Percentiles rank a stretch among this genome's conserved stretches.
These are phyloP conservation scores for Ophiostoma australiae DNA, from an alignment of 2,329 filamentous ascomycete genomes.

Conservation along the genomic window DNA sequence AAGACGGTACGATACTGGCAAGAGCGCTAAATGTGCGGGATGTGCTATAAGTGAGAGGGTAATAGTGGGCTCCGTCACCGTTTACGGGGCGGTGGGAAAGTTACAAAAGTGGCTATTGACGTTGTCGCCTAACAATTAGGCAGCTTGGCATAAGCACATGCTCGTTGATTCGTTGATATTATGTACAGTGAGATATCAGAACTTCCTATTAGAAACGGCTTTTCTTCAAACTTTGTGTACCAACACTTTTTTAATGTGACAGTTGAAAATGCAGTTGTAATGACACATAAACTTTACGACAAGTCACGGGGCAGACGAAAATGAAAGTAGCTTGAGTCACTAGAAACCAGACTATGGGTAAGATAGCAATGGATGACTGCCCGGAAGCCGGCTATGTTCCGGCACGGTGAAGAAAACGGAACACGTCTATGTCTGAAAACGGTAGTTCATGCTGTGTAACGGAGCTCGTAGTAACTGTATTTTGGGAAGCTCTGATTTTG, in stretches of 20 bases:
- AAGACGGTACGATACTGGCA: not conserved
- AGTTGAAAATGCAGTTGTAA: not conserved
- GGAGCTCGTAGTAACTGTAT: not conserved
- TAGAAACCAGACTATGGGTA: not conserved
- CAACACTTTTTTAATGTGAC: not conserved
- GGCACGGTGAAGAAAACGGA: not conserved
- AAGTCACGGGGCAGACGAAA: not conserved
- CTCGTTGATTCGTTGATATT: not conserved
- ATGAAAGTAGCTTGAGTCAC: not conserved
- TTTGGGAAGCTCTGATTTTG: not conserved
- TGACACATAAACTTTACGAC: too few relatives aligned
- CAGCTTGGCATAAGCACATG: not conserved
- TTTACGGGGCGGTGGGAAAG: not conserved
- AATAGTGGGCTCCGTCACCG: not conserved
- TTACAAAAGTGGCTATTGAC: not conserved
- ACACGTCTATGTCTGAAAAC: not conserved
- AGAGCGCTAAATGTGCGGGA: not conserved
- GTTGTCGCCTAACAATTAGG: not conserved
- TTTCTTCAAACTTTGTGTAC: too few relatives aligned
- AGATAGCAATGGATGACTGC: not conserved
- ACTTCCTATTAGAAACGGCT: not conserved
- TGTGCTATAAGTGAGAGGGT: not conserved
- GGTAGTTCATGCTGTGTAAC: not conserved
- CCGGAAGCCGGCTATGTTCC: not conserved
- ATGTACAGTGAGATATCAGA: not conserved